phyloP scores from a whole-genome alignment of 2,329 filamentous ascomycete genomes.

The Thermomyces lanuginosus region DNA sequence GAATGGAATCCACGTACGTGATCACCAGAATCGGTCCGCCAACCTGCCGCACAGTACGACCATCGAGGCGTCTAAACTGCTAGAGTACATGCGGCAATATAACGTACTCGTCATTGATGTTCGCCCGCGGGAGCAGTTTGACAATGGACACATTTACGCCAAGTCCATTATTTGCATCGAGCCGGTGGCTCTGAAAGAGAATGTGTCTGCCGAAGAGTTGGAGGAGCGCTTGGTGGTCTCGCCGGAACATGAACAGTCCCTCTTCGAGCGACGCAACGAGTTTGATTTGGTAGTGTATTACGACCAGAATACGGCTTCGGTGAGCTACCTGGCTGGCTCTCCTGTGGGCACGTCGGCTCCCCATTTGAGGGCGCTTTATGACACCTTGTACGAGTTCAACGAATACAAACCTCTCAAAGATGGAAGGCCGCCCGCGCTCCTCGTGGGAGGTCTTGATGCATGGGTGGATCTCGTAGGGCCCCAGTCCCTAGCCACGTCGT shows the following conservation, averaged over 20 bases:
- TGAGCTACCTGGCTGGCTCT: constrained; percentile 37
- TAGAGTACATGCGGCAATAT: constrained; percentile 49
- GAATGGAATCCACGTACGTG: constrained; percentile 24
- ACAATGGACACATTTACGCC: constrained; percentile 75
- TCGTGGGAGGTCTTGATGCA: constrained; percentile 68
- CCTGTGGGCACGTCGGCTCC: constrained; percentile 30
- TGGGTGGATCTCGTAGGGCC: constrained; percentile 73
- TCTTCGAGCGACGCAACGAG: constrained; percentile 56
- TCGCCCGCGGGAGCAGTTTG: constrained; percentile 61
- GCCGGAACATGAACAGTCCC: constrained; percentile 45
- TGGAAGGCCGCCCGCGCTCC: constrained; percentile 53
- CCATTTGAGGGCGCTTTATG: constrained; percentile 55
- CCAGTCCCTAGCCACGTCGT: constrained; percentile 43
- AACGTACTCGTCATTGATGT: constrained; percentile 73
- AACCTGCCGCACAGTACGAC: constrained; percentile 39
- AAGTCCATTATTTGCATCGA: constrained; percentile 80
- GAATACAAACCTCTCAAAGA: constrained; percentile 54
- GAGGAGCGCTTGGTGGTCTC: constrained; percentile 34
- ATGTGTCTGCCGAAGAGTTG: constrained; percentile 47
- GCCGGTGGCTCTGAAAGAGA: constrained; percentile 55
- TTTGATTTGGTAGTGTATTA: constrained; percentile 87
- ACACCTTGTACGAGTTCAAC: constrained; percentile 71
- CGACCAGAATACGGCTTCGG: constrained; percentile 51
- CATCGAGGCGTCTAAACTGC: constrained; percentile 55
- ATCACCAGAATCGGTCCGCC: constrained; percentile 27